Evolutionary conservation across 2,329 filamentous ascomycete genomes (phyloP).

Genomic region (Capronia epimyces): DNA sequence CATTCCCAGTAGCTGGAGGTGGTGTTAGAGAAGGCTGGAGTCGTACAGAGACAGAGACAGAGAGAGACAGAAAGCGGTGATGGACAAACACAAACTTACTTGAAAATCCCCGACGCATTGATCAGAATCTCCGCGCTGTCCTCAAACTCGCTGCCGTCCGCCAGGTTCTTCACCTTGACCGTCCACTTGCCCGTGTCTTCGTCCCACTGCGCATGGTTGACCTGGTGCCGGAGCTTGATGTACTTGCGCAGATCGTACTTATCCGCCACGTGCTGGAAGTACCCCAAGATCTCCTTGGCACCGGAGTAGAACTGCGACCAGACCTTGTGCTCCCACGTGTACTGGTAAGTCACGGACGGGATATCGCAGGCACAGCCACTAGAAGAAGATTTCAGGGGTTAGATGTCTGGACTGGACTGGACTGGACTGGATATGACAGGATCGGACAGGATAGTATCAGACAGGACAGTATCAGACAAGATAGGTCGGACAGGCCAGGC

Average conservation of each 20-base stretch:
- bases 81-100: background rate
- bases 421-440: too few relatives aligned
- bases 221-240: constrained; percentile 36
- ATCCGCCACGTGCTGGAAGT: constrained; percentile 36
- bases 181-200: constrained; percentile 35
- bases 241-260: constrained; percentile 38
- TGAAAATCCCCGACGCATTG: constrained; percentile 32
- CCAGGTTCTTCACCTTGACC: constrained; percentile 31
- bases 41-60: too few relatives aligned
- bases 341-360: constrained; percentile 49
- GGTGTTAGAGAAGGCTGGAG: background rate
- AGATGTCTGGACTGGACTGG: too few relatives aligned
- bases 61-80: background rate
- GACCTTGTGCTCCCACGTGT: constrained; percentile 37
- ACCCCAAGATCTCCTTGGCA: constrained; percentile 40
- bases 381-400: background rate
- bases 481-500: too few relatives aligned
- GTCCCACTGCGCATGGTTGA: constrained; percentile 38
- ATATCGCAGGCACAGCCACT: constrained; percentile 53
- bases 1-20: constrained; percentile 31
- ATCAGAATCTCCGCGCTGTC: constrained; percentile 32
- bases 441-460: too few relatives aligned
- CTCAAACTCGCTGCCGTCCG: constrained; percentile 16
- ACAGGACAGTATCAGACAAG: too few relatives aligned
- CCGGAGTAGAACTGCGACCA: constrained; percentile 40